Percentiles rank a stretch among this genome's conserved stretches.
These are phyloP conservation scores for Conticribra guillardii DNA, from an alignment of 108 stramenopile genomes.

Conservation along the genomic window DNA sequence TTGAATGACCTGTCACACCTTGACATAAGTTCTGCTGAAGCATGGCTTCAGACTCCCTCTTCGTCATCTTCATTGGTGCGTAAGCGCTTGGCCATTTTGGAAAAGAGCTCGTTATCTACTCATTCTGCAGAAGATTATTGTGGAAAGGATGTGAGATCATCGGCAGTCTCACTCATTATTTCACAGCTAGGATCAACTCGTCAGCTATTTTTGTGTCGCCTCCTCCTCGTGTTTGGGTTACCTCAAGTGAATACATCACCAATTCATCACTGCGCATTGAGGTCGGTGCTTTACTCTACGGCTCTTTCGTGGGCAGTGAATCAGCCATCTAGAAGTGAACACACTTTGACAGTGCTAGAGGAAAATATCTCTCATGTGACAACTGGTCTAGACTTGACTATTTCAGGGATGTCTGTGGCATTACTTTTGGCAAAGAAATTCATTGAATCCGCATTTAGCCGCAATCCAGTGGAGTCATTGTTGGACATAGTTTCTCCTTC, in stretches of 20 bases:
- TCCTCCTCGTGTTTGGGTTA: conserved; percentile 28
- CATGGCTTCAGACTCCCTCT: conserved; percentile 33
- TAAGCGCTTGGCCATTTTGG: conserved; percentile 15
- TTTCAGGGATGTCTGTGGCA: conserved; percentile 6
- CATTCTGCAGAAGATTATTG: background rate
- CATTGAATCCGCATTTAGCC: conserved; percentile 13
- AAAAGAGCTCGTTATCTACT: background rate
- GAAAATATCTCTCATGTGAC: conserved; percentile 14
- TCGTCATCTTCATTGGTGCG: conserved; percentile 24
- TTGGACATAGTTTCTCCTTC: conserved; percentile 6
- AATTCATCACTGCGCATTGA: conserved; percentile 26
- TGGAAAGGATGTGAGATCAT: conserved; percentile 8
- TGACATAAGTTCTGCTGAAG: conserved; percentile 18
- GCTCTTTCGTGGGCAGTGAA: conserved; percentile 45
- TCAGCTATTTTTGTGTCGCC: conserved; percentile 36
- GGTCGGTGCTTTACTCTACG: conserved; percentile 33
- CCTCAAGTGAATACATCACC: conserved; percentile 5
- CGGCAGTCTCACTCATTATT: conserved; percentile 21
- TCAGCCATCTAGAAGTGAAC: conserved; percentile 25
- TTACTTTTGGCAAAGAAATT: conserved; percentile 19
- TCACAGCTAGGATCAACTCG: conserved; percentile 29
- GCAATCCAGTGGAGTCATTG: conserved; percentile 1
- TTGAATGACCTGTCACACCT: conserved; percentile 18
- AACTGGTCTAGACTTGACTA: conserved; percentile 1
- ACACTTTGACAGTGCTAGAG: conserved; percentile 34